A percentile compares a stretch with the other conserved stretches of the same genome.
Evolutionary conservation across 2,329 filamentous ascomycete genomes (phyloP).

Genomic region (Chaetomiaceae sp.): DNA sequence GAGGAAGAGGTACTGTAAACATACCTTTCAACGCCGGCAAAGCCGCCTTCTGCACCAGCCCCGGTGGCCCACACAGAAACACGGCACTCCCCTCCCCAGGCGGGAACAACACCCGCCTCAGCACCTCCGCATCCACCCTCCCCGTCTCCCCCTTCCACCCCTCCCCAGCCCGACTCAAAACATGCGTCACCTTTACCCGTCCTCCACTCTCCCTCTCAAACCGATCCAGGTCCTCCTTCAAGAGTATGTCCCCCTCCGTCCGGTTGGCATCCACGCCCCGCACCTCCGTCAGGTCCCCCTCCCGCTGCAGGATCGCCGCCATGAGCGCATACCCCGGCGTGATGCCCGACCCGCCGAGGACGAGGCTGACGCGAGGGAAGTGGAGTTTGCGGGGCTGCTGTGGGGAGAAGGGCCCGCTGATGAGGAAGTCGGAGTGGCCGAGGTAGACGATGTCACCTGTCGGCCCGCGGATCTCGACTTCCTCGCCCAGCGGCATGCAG

Average conservation of each 20-base stretch:
- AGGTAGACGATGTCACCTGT: conserved; percentile 48
- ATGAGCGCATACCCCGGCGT: conserved; percentile 50
- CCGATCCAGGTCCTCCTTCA: conserved; percentile 39
- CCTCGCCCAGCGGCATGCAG: conserved; percentile 43
- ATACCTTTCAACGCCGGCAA: conserved; percentile 41
- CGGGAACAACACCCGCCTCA: conserved; percentile 39
- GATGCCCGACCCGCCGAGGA: conserved; percentile 48
- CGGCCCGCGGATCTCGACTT: conserved; percentile 49
- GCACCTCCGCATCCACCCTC: conserved; percentile 39
- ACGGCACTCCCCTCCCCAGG: conserved; percentile 39
- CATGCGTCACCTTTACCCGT: conserved; percentile 42
- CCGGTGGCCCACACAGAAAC: conserved; percentile 47
- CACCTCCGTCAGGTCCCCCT: conserved; percentile 36
- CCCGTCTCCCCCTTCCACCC: conserved; percentile 44
- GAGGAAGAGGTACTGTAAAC: too few relatives aligned
- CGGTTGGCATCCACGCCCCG: conserved; percentile 47
- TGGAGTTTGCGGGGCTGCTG: conserved; percentile 29
- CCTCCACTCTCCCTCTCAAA: conserved; percentile 36
- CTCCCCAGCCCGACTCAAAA: conserved; percentile 42
- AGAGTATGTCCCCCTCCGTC: conserved; percentile 43
- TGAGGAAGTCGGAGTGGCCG: conserved; percentile 42
- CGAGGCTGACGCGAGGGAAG: conserved; percentile 44
- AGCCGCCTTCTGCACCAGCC: conserved; percentile 50
- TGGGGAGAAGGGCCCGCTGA: conserved; percentile 32
- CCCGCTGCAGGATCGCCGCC: conserved; percentile 36